A percentile compares a stretch with the other conserved stretches of the same genome.
Evolutionary conservation across 1,284 basidiomycete genomes (phyloP).

Genomic region (Vanrija sp.): DNA sequence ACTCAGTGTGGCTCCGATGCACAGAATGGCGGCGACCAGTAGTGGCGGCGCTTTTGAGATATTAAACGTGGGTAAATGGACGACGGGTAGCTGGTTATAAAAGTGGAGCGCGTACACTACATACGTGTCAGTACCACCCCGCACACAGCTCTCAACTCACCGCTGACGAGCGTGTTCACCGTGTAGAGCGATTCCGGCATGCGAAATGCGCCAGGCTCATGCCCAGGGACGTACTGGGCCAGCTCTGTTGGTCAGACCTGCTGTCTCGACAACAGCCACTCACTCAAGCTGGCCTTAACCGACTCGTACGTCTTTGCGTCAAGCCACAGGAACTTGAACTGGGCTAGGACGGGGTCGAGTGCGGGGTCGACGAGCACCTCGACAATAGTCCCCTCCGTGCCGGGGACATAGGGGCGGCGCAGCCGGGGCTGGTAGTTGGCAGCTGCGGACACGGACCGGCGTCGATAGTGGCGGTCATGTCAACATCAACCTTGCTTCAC

Average conservation of each 20-base stretch:
- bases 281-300: conserved; percentile 22
- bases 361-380: conserved; percentile 9
- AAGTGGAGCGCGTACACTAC: conserved; percentile 26
- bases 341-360: conserved; percentile 7
- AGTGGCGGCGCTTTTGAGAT: conserved; percentile 18
- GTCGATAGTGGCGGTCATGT: neutral
- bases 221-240: conserved; percentile 15
- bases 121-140: neutral
- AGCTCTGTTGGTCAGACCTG: conserved; percentile 3
- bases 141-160: conserved; percentile 1
- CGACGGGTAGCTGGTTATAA: conserved; percentile 21
- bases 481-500: neutral
- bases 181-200: conserved; percentile 17
- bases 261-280: neutral
- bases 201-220: conserved; percentile 13
- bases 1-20: conserved; percentile 21
- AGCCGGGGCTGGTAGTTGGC: neutral
- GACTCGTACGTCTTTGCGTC: conserved; percentile 16
- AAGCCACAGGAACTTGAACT: conserved; percentile 21
- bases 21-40: conserved; percentile 21
- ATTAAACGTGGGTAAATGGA: conserved; percentile 26
- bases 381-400: conserved; percentile 7
- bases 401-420: neutral
- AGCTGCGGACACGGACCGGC: neutral
- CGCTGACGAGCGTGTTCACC: conserved; percentile 19